These are phyloP conservation scores for Magnusiomyces magnusii DNA, from an alignment of 1,139 yeast genomes.

Conservation along the genomic window DNA sequence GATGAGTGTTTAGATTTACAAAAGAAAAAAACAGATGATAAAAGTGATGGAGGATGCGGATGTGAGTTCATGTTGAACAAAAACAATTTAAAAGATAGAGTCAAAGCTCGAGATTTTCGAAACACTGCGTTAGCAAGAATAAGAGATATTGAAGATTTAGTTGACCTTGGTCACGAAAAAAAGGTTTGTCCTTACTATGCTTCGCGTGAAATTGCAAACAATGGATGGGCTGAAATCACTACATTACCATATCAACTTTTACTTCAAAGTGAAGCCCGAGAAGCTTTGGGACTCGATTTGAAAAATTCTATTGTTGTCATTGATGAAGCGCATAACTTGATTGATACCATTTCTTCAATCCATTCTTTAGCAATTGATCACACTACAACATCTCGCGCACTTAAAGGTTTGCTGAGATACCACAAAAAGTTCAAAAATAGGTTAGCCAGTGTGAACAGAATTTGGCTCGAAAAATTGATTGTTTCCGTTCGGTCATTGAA, in stretches of 20 bases:
- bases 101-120: constrained; percentile 42
- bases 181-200: constrained; percentile 81
- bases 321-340: constrained; percentile 88
- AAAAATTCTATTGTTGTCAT: constrained; percentile 64
- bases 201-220: constrained; percentile 35
- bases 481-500: constrained; percentile 49
- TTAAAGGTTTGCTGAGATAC: constrained; percentile 47
- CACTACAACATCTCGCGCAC: constrained; percentile 41
- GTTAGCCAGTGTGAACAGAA: constrained; percentile 67
- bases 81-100: constrained; percentile 31
- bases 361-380: constrained; percentile 55
- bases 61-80: constrained; percentile 47
- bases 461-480: constrained; percentile 56
- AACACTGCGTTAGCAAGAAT: constrained; percentile 55
- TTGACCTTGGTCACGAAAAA: constrained; percentile 47
- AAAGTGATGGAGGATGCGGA: constrained; percentile 21
- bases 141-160: constrained; percentile 80
- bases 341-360: constrained; percentile 67
- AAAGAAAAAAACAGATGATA: constrained; percentile 31
- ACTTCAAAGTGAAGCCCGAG: constrained; percentile 57
- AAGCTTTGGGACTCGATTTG: constrained; percentile 50
- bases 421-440: constrained; percentile 51
- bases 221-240: constrained; percentile 54
- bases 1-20: constrained; percentile 79
- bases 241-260: constrained; percentile 83